Percentiles rank a stretch among this genome's conserved stretches.
These are phyloP conservation scores for Fusarium pseudograminearum DNA, from an alignment of 2,329 filamentous ascomycete species.

Conservation along the genomic window DNA sequence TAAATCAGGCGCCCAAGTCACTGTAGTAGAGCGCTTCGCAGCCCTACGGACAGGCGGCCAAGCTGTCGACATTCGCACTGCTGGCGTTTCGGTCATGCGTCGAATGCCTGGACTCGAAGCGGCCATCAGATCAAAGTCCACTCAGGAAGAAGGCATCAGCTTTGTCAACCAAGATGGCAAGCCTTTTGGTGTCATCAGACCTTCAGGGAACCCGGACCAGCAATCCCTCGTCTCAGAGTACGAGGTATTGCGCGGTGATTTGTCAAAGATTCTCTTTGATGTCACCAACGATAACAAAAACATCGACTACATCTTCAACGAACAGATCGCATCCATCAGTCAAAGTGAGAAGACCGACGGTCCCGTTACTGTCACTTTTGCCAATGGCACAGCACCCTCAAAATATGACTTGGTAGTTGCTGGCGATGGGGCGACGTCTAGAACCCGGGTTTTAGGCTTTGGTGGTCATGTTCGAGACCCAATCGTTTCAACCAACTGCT, in stretches of 20 bases:
- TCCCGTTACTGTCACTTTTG: conserved; percentile 10
- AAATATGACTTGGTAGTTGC: conserved; percentile 21
- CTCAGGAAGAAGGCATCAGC: conserved; percentile 21
- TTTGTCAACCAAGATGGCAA: conserved; percentile 12
- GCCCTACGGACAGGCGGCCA: conserved; percentile 53
- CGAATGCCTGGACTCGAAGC: conserved; percentile 54
- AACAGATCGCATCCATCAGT: conserved; percentile 16
- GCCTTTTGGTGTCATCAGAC: conserved; percentile 11
- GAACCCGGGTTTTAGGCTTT: conserved; percentile 13
- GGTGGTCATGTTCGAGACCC: conserved; percentile 10
- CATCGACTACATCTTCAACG: conserved; percentile 18
- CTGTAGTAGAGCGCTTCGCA: conserved; percentile 56
- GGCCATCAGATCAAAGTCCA: conserved; percentile 9
- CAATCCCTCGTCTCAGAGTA: conserved; percentile 27
- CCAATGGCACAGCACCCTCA: conserved; percentile 10
- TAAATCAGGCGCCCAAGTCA: conserved; percentile 50
- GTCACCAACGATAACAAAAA: conserved; percentile 18
- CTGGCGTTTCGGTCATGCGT: conserved; percentile 54
- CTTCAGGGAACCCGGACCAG: conserved; percentile 19
- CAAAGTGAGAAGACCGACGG: conserved; percentile 8
- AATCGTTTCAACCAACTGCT: conserved; percentile 48
- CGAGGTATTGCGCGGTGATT: conserved; percentile 20
- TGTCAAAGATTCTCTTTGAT: conserved; percentile 16
- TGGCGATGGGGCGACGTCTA: conserved; percentile 18
- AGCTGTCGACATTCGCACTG: conserved; percentile 54